phyloP scores from a whole-genome alignment of 78 protist genomes.

The Anaeramoeba flamelloides region DNA sequence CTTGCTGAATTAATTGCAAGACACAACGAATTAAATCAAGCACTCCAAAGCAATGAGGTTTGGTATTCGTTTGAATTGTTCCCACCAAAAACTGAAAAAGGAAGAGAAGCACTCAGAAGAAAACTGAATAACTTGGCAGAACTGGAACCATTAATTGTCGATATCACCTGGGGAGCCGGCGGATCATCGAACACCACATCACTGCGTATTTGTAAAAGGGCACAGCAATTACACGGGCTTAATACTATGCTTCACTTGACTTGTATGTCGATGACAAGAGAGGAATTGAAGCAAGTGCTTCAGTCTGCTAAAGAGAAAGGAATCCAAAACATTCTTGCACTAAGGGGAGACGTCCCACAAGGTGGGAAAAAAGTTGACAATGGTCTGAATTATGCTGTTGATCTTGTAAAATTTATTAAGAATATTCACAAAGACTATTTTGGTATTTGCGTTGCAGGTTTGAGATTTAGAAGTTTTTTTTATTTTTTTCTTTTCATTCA shows the following conservation, averaged over 20 bases:
- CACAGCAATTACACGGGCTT: slow-evolving; percentile 45
- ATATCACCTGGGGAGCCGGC: slow-evolving; percentile 72
- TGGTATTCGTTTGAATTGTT: slow-evolving; percentile 60
- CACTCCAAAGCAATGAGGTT: too few relatives aligned
- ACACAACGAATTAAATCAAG: too few relatives aligned
- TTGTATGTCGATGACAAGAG: slow-evolving; percentile 51
- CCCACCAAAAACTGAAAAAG: slow-evolving; percentile 60
- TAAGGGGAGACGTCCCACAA: slow-evolving; percentile 71
- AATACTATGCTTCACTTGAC: slow-evolving; percentile 73
- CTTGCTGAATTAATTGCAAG: too few relatives aligned
- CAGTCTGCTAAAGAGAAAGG: slow-evolving; percentile 38
- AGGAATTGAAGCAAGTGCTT: slow-evolving; percentile 32
- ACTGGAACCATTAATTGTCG: slow-evolving; percentile 50
- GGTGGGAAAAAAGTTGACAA: slow-evolving; percentile 45
- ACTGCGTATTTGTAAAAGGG: slow-evolving; percentile 25
- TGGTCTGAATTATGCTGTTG: slow-evolving; percentile 62
- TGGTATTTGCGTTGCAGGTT: slow-evolving; percentile 69
- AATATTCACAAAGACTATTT: slow-evolving; percentile 64
- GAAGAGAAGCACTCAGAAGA: slow-evolving; percentile 32
- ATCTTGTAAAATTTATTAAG: slow-evolving; percentile 62
- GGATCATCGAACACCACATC: slow-evolving; percentile 41
- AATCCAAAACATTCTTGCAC: slow-evolving; percentile 65
- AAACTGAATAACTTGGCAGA: slow-evolving; percentile 31
- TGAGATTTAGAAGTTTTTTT: too few relatives aligned
- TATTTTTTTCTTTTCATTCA: too few relatives aligned